These are phyloP conservation scores for Paracorniculantispora psalliotae DNA, from an alignment of 2,329 filamentous ascomycete genomes.

Conservation along the genomic window DNA sequence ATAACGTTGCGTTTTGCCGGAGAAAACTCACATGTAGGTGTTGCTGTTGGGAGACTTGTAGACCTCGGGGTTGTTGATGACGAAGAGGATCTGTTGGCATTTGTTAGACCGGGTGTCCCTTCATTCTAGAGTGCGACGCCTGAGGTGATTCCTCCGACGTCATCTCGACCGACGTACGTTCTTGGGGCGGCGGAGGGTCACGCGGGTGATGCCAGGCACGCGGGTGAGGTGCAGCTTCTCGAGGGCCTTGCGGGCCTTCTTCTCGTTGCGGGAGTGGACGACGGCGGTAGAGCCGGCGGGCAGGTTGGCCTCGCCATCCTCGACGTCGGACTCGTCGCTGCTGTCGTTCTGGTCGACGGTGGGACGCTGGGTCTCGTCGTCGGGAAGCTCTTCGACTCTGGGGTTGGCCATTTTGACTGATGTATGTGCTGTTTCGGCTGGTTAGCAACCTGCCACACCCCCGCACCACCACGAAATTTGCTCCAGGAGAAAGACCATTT, in stretches of 20 bases:
- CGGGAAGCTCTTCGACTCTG: constrained; percentile 94
- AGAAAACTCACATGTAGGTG: constrained; percentile 87
- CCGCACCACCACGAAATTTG: neutral
- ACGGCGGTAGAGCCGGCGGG: constrained; percentile 84
- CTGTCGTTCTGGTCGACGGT: constrained; percentile 69
- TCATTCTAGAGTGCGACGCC: neutral
- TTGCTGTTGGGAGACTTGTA: constrained; percentile 99
- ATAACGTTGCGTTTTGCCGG: neutral
- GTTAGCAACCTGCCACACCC: constrained; percentile 5
- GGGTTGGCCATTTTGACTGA: constrained; percentile 83
- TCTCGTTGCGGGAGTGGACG: constrained; percentile 98
- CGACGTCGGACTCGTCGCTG: constrained; percentile 72
- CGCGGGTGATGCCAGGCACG: constrained; percentile 94
- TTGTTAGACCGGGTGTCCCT: neutral
- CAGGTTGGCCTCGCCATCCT: constrained; percentile 69
- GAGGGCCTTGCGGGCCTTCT: constrained; percentile 99
- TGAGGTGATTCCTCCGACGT: neutral
- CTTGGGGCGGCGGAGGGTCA: constrained; percentile 96
- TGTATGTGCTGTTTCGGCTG: constrained; percentile 23
- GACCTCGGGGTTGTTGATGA: constrained; percentile 99
- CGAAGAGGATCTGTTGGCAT: constrained; percentile 79
- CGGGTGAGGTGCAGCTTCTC: constrained; percentile 97
- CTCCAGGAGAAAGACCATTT: neutral
- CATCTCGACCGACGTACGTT: constrained; percentile 65
- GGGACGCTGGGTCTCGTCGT: constrained; percentile 82